Evolutionary conservation across 129 eudicot species (phyloP).

Genomic region (Apium graveolens): DNA sequence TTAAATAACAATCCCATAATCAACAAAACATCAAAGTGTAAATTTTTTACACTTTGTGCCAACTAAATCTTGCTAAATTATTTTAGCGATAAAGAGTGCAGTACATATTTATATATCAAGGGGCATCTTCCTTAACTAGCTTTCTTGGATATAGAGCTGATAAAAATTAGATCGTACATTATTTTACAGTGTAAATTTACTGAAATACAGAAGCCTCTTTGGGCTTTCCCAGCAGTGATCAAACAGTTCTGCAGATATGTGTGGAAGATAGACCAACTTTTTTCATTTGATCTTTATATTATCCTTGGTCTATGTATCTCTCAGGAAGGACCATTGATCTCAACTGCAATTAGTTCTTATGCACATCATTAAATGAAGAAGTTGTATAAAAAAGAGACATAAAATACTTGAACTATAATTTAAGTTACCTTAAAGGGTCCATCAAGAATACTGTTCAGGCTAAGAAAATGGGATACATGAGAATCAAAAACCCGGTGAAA

Average conservation of each 20-base stretch:
- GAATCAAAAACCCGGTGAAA: constrained; percentile 5
- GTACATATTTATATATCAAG: neutral
- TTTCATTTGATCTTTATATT: constrained; percentile 66
- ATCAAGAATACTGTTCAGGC: constrained; percentile 10
- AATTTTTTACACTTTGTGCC: too few relatives aligned
- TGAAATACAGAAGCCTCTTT: constrained; percentile 42
- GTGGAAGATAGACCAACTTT: constrained; percentile 70
- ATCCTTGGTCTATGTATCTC: constrained; percentile 70
- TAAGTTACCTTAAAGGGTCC: constrained; percentile 6
- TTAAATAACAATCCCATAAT: too few relatives aligned
- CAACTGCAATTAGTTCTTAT: constrained; percentile 31
- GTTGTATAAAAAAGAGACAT: neutral
- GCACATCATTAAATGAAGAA: neutral
- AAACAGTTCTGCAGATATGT: constrained; percentile 60
- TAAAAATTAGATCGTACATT: neutral
- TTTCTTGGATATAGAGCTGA: neutral
- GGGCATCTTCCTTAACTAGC: neutral
- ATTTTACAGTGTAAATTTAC: constrained; percentile 6
- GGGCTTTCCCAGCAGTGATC: constrained; percentile 63
- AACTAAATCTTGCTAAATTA: neutral
- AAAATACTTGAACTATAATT: neutral
- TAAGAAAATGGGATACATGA: constrained; percentile 10
- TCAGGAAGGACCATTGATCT: constrained; percentile 78
- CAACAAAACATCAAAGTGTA: too few relatives aligned
- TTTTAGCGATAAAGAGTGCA: neutral